These are phyloP conservation scores for Sarcodon aspratus DNA, from an alignment of 768 basidiomycete species.

Conservation along the genomic window DNA sequence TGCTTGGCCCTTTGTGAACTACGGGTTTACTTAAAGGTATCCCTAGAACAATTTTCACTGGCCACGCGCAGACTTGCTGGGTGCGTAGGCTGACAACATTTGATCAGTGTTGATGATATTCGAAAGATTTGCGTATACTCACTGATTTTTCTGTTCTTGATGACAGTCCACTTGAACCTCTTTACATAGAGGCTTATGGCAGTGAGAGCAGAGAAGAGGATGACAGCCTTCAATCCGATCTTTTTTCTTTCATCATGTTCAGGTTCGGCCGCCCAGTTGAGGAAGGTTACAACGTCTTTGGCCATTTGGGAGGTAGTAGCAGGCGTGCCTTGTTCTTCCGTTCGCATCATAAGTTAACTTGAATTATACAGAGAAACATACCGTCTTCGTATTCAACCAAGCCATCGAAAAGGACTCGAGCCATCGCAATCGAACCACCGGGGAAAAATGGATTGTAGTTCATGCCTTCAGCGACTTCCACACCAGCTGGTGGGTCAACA, in stretches of 20 bases:
- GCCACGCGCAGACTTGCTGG: not conserved
- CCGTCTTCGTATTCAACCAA: conserved; percentile 96
- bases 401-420: conserved; percentile 90
- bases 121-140: conserved; percentile 18
- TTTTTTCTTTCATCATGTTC: conserved; percentile 98
- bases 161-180: conserved; percentile 86
- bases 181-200: conserved; percentile 82
- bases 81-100: not conserved
- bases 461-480: conserved; percentile 93
- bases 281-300: conserved; percentile 94
- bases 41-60: not conserved
- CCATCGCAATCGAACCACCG: conserved; percentile 97
- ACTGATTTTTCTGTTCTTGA: conserved; percentile 94
- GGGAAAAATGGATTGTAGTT: conserved; percentile 99
- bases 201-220: conserved; percentile 80
- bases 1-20: no score
- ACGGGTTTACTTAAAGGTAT: no score
- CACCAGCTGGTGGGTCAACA: conserved; percentile 90
- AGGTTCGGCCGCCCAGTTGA: conserved; percentile 95
- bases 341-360: not conserved
- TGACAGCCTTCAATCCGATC: conserved; percentile 91
- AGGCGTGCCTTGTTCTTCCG: conserved; percentile 57
- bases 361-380: conserved; percentile 12
- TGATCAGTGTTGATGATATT: not conserved
- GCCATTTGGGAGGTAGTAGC: conserved; percentile 98